Base-by-base conservation (phyloP, 2,329 filamentous ascomycete species). In the Lachnellula subtilissima region DNA sequence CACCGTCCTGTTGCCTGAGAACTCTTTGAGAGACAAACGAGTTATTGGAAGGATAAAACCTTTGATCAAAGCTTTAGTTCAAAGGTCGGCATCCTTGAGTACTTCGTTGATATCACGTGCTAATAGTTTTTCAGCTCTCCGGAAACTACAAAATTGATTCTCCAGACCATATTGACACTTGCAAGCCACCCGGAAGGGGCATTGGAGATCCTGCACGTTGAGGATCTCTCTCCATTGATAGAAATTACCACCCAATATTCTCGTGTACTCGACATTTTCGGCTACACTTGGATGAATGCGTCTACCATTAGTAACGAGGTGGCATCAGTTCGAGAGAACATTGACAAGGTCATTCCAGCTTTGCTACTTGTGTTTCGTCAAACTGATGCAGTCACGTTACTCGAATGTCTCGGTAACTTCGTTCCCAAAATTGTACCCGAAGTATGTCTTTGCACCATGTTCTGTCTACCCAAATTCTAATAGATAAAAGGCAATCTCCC, bases 321-420 rank as follows among this genome's bases (percentile, higher is more conserved):
- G 66, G 63, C 52, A 39, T 56, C n/a, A 39, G 58, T 23, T 56
- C 78, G 37, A 61, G 65, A 37, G 11, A 77, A 75, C 58, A 74
- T 87, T 43, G 74, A 82, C 59, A 57, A 65, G 12, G 74, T 74
- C 3, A 71, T 86, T 4, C 73, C 75, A 37, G 69, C 67, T 8
- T 73, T 86, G 3, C 73, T 80, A 6, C 72, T 77, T 7, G 76
- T 77, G 0, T 87, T 85, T 64, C 78, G 74, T 39, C 78, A 77
- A 11, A 86, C 83, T 9, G 82, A 86, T 65, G 81, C 76, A 4
- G 79, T 83, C 4, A 85, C 81, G 0, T 72, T 87, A 3, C 71
- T 87, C 2, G 74, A 74, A 40, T 86, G 85, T 63, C 63, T 85
- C n/a, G 78, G 76, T 15, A 71, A 72, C 45, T 71, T 84, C 46